These are phyloP conservation scores for Spathaspora girioi DNA, from an alignment of 805 yeast genomes.

Conservation along the genomic window DNA sequence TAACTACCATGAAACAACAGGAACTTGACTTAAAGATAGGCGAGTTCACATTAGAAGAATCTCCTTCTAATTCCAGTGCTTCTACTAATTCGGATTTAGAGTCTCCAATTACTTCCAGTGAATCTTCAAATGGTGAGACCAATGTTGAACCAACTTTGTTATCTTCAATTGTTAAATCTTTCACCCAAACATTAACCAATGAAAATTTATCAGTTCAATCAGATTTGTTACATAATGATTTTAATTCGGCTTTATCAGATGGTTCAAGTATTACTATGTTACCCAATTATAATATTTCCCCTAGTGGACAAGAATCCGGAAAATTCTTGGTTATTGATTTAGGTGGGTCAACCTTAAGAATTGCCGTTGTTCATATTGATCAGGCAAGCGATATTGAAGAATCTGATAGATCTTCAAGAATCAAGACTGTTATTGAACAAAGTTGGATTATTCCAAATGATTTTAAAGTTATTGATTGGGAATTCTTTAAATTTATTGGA, in stretches of 20 bases:
- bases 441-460: slow-evolving; percentile 38
- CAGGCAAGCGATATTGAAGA: slow-evolving; percentile 7
- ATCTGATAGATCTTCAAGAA: slow-evolving; percentile 17
- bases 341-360: slow-evolving; percentile 54
- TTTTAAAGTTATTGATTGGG: slow-evolving; percentile 34
- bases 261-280: slow-evolving; percentile 34
- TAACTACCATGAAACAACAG: neutral
- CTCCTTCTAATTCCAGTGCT: neutral
- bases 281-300: slow-evolving; percentile 35
- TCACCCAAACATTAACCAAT: slow-evolving; percentile 3
- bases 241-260: slow-evolving; percentile 24
- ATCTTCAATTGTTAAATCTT: slow-evolving; percentile 1
- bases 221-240: slow-evolving; percentile 17
- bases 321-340: slow-evolving; percentile 47
- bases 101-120: neutral
- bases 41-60: slow-evolving; percentile 1
- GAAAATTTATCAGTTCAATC: slow-evolving; percentile 12
- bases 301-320: slow-evolving; percentile 35
- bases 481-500: slow-evolving; percentile 44
- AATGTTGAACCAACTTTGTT: neutral
- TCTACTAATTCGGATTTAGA: neutral
- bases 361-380: slow-evolving; percentile 35
- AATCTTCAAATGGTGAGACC: neutral
- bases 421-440: slow-evolving; percentile 24
- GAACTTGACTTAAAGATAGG: neutral